Conservation (phyloP, 2,329 filamentous ascomycete species). For the Coniosporium tulheliwenetii region DNA sequence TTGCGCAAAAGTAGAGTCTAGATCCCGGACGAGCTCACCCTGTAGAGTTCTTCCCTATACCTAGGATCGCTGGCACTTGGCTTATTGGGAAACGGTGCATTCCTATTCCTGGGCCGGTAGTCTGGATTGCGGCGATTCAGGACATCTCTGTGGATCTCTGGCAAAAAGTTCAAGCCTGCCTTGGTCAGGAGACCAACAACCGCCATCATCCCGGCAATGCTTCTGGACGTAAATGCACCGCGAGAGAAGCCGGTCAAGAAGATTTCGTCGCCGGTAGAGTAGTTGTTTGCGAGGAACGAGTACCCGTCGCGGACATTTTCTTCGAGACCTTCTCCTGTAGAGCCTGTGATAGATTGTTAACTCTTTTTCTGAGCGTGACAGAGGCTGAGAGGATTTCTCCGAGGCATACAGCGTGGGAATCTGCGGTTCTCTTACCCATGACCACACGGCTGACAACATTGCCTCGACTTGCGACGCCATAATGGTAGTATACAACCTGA, state of each 20-base stretch:
- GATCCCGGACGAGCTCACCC: slow-evolving; percentile 3
- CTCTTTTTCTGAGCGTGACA: not conserved
- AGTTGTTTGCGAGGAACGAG: slow-evolving; percentile 37
- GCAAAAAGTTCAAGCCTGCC: slow-evolving; percentile 26
- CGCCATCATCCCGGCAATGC: slow-evolving; percentile 28
- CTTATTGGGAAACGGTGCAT: slow-evolving; percentile 31
- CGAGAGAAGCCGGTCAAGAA: slow-evolving; percentile 33
- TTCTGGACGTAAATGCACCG: slow-evolving; percentile 30
- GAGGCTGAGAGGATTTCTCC: not conserved
- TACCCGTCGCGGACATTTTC: slow-evolving; percentile 34
- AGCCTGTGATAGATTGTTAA: slow-evolving; percentile 12
- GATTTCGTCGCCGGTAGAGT: slow-evolving; percentile 33
- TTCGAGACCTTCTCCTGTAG: slow-evolving; percentile 27
- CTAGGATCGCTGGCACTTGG: slow-evolving; percentile 24
- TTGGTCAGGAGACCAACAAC: slow-evolving; percentile 32
- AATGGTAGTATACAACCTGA: slow-evolving; percentile 36
- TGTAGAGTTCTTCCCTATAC: slow-evolving; percentile 26
- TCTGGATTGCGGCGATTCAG: slow-evolving; percentile 25
- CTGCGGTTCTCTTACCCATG: not conserved
- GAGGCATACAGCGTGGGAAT: not conserved
- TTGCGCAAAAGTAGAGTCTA: slow-evolving; percentile 2
- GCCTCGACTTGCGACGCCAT: slow-evolving; percentile 29
- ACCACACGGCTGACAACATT: slow-evolving; percentile 23
- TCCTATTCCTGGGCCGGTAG: slow-evolving; percentile 28
- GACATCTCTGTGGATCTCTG: slow-evolving; percentile 31